Percentiles rank a stretch among this genome's conserved stretches.
These are phyloP conservation scores for Rhododendron kiyosumense DNA, from an alignment of 148 eudicot species.

Conservation along the genomic window DNA sequence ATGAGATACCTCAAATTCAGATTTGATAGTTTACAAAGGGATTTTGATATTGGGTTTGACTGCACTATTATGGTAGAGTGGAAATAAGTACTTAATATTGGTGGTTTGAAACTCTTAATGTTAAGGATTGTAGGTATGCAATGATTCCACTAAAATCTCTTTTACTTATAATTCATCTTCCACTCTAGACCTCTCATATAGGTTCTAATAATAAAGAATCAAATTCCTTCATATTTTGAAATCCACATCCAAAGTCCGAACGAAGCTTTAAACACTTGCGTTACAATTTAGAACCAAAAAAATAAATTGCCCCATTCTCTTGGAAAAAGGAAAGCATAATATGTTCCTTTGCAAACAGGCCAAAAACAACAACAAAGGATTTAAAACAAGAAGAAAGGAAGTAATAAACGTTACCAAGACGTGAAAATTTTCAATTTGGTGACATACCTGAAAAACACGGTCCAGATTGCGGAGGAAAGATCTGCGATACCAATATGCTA, in stretches of 20 bases:
- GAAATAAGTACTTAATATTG: neutral
- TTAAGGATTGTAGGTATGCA: neutral
- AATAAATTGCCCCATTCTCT: neutral
- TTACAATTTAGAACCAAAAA: neutral
- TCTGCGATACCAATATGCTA: neutral
- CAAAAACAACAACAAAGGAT: too few species aligned
- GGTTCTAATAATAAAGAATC: too few species aligned
- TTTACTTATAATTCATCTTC: neutral
- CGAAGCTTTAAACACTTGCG: neutral
- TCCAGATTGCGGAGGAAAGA: neutral
- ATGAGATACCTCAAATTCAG: neutral
- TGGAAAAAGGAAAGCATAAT: neutral
- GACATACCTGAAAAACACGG: neutral
- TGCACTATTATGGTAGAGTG: neutral
- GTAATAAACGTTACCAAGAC: too few species aligned
- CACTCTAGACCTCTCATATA: neutral
- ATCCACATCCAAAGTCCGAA: neutral
- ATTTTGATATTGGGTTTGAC: neutral
- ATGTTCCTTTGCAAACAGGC: neutral
- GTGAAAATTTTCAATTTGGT: neutral
- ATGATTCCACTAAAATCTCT: neutral
- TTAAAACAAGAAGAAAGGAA: neutral
- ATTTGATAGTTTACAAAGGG: neutral
- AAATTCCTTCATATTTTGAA: neutral
- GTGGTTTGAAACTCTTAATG: neutral